phyloP scores from a whole-genome alignment of 345 rosid genomes.

The Erodium maritimum region DNA sequence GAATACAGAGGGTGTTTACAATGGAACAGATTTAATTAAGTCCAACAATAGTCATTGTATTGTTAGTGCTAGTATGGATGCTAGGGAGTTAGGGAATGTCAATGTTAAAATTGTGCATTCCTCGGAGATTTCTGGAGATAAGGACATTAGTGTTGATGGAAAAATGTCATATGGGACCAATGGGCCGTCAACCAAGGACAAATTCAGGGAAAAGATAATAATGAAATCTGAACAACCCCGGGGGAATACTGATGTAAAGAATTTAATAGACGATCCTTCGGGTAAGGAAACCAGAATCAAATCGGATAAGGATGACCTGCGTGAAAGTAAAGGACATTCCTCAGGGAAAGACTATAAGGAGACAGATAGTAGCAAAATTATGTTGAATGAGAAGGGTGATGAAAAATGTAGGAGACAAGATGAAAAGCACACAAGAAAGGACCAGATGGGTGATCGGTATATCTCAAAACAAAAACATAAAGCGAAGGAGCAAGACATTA shows the following conservation, averaged over 20 bases:
- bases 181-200: constrained; percentile 18
- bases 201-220: constrained; percentile 11
- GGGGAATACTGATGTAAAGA: constrained; percentile 16
- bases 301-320: constrained; percentile 23
- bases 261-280: constrained; percentile 22
- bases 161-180: constrained; percentile 12
- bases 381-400: constrained; percentile 23
- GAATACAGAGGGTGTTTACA: constrained; percentile 13
- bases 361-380: constrained; percentile 17
- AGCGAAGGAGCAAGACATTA: constrained; percentile 26
- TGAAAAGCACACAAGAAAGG: constrained; percentile 36
- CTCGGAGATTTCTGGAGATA: constrained; percentile 4
- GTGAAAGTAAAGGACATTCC: constrained; percentile 30
- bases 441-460: constrained; percentile 32
- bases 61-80: constrained; percentile 4
- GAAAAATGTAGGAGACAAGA: constrained; percentile 26
- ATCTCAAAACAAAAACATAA: constrained; percentile 45
- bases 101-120: constrained; percentile 7
- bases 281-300: constrained; percentile 24
- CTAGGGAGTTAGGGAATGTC: neutral
- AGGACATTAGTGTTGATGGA: constrained; percentile 14
- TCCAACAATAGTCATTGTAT: constrained; percentile 16
- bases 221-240: constrained; percentile 15
- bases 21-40: constrained; percentile 10
- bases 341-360: constrained; percentile 27